These are phyloP conservation scores for Jasminum sambac DNA, from an alignment of 257 asterid genomes.

Conservation along the genomic window DNA sequence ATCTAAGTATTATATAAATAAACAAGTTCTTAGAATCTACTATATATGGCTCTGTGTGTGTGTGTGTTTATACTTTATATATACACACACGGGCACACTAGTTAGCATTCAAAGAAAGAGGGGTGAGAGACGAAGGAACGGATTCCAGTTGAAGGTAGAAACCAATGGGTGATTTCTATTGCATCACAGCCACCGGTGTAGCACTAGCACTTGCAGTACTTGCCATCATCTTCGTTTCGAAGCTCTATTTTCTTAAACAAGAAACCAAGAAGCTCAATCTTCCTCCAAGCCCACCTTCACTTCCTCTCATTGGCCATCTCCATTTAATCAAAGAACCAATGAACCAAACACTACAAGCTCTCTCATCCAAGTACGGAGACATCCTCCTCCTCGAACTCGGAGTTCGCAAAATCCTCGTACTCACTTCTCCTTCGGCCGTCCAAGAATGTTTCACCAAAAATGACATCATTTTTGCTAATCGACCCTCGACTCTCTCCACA, in stretches of 20 bases:
- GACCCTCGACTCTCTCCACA: constrained; percentile 30
- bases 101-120: neutral
- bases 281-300: constrained; percentile 34
- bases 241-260: neutral
- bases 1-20: no score
- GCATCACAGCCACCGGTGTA: neutral
- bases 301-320: constrained; percentile 34
- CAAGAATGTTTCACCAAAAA: constrained; percentile 37
- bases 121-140: neutral
- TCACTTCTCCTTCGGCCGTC: constrained; percentile 28
- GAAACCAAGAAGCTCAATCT: constrained; percentile 7
- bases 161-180: neutral
- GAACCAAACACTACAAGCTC: constrained; percentile 22
- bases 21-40: no score
- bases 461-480: constrained; percentile 31
- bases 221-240: neutral
- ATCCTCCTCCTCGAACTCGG: constrained; percentile 26
- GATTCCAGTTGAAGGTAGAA: neutral
- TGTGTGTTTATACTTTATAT: no score
- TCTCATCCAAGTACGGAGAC: constrained; percentile 32
- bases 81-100: neutral
- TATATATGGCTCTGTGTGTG: no score
- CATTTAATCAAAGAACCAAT: constrained; percentile 31
- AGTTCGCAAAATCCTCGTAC: constrained; percentile 19
- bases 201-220: neutral